These are phyloP conservation scores for Flaveria ramosissima DNA, from an alignment of 129 eudicot species.

Conservation along the genomic window DNA sequence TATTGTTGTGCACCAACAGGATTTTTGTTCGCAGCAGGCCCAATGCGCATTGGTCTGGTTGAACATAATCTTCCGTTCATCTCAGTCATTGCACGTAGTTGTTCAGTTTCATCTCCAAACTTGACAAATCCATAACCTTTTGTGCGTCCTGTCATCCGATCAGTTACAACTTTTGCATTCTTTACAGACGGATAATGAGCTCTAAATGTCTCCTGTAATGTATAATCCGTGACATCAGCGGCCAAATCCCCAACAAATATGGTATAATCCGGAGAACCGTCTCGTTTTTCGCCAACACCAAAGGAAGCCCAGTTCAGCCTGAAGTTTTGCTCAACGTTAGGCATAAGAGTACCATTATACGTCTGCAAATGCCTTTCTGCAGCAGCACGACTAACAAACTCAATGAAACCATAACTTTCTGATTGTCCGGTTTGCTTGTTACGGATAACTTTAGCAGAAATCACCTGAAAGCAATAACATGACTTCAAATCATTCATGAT, in stretches of 20 bases:
- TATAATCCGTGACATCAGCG: conserved; percentile 80
- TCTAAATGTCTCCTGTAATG: conserved; percentile 88
- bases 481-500: conserved; percentile 19
- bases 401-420: conserved; percentile 92
- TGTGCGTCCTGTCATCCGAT: conserved; percentile 73
- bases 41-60: conserved; percentile 93
- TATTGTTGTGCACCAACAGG: conserved; percentile 54
- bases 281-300: conserved; percentile 84
- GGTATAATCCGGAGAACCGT: conserved; percentile 62
- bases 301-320: conserved; percentile 92
- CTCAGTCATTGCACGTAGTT: conserved; percentile 85
- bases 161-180: conserved; percentile 93
- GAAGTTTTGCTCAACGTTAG: conserved; percentile 72
- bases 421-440: conserved; percentile 88
- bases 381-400: conserved; percentile 70
- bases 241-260: conserved; percentile 97
- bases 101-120: conserved; percentile 91
- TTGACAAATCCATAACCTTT: conserved; percentile 98
- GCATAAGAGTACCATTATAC: conserved; percentile 77
- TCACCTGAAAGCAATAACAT: conserved; percentile 51
- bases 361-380: conserved; percentile 87
- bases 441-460: conserved; percentile 81
- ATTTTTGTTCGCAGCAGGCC: conserved; percentile 87
- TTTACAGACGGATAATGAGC: conserved; percentile 77
- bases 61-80: conserved; percentile 89